These are phyloP conservation scores for Exobasidium rhododendri DNA, from an alignment of 1,284 basidiomycete species.

Conservation along the genomic window DNA sequence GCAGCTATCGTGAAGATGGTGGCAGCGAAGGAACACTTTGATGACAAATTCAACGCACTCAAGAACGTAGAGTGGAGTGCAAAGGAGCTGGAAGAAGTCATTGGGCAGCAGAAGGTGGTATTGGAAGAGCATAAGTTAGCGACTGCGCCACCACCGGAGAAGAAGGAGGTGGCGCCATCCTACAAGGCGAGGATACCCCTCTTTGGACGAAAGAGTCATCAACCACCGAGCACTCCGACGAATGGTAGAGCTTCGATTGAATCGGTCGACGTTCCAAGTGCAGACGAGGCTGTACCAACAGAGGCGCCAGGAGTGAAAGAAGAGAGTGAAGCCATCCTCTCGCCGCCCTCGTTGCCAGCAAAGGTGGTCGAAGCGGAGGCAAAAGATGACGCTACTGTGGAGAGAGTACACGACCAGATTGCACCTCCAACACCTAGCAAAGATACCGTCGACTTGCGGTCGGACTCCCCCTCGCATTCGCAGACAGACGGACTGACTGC, in stretches of 20 bases:
- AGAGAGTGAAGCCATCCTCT: neutral
- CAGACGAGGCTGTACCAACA: neutral
- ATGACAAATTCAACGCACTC: conserved; percentile 33
- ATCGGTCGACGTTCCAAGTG: neutral
- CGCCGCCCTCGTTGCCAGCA: no score
- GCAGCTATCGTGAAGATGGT: conserved; percentile 29
- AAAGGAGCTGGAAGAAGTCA: conserved; percentile 27
- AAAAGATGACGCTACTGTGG: neutral
- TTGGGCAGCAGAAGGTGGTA: conserved; percentile 5
- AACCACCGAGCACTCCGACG: neutral
- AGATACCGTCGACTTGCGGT: neutral
- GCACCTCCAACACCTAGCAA: conserved; percentile 1
- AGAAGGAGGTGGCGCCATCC: neutral
- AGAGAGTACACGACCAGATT: neutral
- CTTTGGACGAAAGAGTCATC: conserved; percentile 9
- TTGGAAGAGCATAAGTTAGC: neutral
- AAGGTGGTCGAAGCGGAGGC: neutral
- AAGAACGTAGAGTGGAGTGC: conserved; percentile 41
- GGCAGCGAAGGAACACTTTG: conserved; percentile 33
- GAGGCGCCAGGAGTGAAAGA: neutral
- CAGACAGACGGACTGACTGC: neutral
- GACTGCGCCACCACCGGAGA: neutral
- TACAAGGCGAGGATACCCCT: neutral
- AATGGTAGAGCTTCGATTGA: conserved; percentile 5
- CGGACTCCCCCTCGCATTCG: neutral